Conservation (phyloP, 2,329 filamentous ascomycete genomes). For the Colletotrichum noveboracense region DNA sequence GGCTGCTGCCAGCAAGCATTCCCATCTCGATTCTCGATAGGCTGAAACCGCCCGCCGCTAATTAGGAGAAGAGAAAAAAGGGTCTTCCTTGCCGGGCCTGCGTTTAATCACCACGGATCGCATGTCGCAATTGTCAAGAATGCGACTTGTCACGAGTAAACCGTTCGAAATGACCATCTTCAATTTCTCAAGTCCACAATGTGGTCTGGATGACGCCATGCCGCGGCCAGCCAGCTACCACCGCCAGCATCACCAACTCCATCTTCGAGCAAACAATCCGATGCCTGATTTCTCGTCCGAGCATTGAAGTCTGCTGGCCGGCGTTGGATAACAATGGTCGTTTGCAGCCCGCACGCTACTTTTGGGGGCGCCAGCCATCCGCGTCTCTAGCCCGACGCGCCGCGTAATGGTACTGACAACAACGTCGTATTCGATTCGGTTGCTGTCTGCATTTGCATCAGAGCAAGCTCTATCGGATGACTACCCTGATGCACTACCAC, state of each 20-base stretch:
- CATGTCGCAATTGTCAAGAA: background rate
- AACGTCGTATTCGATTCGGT: background rate
- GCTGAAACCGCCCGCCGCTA: conserved; percentile 10
- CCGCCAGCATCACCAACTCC: background rate
- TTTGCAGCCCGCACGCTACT: background rate
- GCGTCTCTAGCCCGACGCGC: background rate
- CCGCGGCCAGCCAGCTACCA: background rate
- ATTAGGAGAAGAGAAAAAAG: background rate
- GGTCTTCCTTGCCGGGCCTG: background rate
- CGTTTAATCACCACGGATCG: conserved; percentile 17
- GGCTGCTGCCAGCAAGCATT: background rate
- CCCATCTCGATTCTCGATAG: conserved; percentile 5
- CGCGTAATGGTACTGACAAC: background rate
- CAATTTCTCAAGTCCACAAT: background rate
- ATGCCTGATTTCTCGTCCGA: background rate
- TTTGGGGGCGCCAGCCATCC: background rate
- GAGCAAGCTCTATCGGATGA: background rate
- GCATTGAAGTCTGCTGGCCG: background rate
- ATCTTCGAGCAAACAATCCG: background rate
- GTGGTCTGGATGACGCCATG: background rate
- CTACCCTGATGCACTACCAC: background rate
- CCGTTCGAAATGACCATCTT: background rate
- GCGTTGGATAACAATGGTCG: background rate
- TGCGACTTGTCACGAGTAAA: background rate
- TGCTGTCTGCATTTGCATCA: background rate